Percentiles rank a stretch among this genome's conserved stretches.
phyloP scores from a whole-genome alignment of 768 basidiomycete genomes.

The Amanita fuliginea region DNA sequence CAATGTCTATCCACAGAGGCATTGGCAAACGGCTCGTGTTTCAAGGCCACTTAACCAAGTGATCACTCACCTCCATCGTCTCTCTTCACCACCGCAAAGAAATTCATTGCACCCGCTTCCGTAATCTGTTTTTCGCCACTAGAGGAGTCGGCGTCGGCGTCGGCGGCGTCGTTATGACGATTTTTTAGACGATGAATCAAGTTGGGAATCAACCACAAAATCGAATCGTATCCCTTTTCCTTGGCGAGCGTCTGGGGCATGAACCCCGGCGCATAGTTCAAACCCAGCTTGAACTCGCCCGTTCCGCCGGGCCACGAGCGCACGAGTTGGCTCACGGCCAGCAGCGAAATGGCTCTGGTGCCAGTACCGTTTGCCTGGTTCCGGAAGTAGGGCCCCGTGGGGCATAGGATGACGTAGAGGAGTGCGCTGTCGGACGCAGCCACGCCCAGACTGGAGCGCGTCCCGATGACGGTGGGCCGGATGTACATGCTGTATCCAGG shows the following conservation, averaged over 20 bases:
- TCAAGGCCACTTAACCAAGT: too few species aligned
- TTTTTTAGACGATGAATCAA: not conserved
- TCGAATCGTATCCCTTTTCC: slow-evolving; percentile 62
- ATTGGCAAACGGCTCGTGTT: too few species aligned
- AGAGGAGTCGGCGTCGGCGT: too few species aligned
- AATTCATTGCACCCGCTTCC: slow-evolving; percentile 73
- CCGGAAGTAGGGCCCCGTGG: slow-evolving; percentile 69
- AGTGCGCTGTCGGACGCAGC: slow-evolving; percentile 61
- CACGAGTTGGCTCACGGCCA: slow-evolving; percentile 28
- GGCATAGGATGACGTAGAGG: slow-evolving; percentile 65
- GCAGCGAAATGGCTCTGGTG: slow-evolving; percentile 27
- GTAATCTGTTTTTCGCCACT: slow-evolving; percentile 19
- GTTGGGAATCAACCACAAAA: slow-evolving; percentile 55
- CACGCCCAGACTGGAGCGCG: slow-evolving; percentile 43
- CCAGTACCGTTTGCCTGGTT: slow-evolving; percentile 34
- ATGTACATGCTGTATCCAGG: slow-evolving; percentile 80
- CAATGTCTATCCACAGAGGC: slow-evolving; percentile 45
- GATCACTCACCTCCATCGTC: slow-evolving; percentile 32
- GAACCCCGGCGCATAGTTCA: slow-evolving; percentile 55
- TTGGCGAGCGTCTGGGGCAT: slow-evolving; percentile 56
- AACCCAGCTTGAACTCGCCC: slow-evolving; percentile 67
- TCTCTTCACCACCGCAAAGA: slow-evolving; percentile 55
- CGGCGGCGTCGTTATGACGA: too few species aligned
- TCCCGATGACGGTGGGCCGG: slow-evolving; percentile 66
- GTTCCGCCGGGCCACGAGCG: slow-evolving; percentile 54